Conservation (phyloP, 2,329 filamentous ascomycete genomes). For the Cordyceps fumosorosea region DNA sequence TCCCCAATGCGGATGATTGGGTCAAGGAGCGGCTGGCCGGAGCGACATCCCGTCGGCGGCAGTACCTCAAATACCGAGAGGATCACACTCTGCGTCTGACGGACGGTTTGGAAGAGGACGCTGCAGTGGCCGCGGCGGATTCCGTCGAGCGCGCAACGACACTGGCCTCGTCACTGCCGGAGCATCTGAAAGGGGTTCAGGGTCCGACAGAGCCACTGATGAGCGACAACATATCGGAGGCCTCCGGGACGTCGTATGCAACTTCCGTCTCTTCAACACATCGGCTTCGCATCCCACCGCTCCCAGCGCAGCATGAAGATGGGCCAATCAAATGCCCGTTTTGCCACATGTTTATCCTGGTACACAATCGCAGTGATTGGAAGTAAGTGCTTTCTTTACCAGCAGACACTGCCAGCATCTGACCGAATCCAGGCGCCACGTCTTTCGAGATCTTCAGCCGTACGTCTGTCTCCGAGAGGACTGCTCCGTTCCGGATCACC, state of each 20-base stretch:
- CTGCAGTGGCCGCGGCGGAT: background rate
- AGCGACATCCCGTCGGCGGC: conserved; percentile 1
- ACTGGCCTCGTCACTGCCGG: background rate
- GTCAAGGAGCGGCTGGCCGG: background rate
- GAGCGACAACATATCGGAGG: background rate
- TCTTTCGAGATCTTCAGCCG: conserved; percentile 8
- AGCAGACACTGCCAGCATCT: background rate
- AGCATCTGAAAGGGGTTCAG: background rate
- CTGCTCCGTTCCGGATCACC: background rate
- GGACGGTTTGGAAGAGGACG: conserved; percentile 2
- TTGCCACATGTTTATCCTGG: background rate
- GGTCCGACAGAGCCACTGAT: background rate
- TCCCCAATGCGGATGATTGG: background rate
- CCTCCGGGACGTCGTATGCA: background rate
- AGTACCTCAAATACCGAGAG: conserved; percentile 10
- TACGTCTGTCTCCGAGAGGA: background rate
- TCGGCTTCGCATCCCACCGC: background rate
- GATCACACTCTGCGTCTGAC: conserved; percentile 1
- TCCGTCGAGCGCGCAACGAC: background rate
- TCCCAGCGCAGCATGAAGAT: background rate
- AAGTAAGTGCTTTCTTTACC: background rate
- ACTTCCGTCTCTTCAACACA: background rate
- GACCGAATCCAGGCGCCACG: conserved; percentile 3
- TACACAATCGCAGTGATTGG: background rate
- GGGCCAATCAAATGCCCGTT: background rate